These are phyloP conservation scores for Fusarium circinatum DNA, from an alignment of 2,329 filamentous ascomycete genomes.

Conservation along the genomic window DNA sequence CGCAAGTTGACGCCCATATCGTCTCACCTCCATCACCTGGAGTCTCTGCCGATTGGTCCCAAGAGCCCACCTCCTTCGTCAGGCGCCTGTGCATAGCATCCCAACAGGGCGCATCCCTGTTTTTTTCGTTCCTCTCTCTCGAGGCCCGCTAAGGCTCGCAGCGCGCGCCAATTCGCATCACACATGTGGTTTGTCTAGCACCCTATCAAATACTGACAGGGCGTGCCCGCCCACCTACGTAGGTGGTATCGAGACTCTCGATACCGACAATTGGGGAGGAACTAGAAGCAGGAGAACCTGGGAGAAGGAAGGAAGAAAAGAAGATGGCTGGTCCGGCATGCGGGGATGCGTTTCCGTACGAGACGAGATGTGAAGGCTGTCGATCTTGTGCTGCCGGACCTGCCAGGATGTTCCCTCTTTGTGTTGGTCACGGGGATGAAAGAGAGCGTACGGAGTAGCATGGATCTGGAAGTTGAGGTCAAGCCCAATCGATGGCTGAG, in stretches of 20 bases:
- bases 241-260: not conserved
- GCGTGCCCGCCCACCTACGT: slow-evolving; percentile 16
- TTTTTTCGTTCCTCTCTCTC: slow-evolving; percentile 4
- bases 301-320: slow-evolving; percentile 12
- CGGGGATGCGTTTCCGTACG: slow-evolving; percentile 4
- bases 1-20: slow-evolving; percentile 29
- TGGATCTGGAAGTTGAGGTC: not conserved
- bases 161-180: slow-evolving; percentile 31
- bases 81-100: slow-evolving; percentile 41
- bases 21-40: slow-evolving; percentile 37
- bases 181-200: slow-evolving; percentile 42
- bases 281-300: slow-evolving; percentile 11
- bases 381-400: slow-evolving; percentile 18
- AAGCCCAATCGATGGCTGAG: slow-evolving; percentile 11
- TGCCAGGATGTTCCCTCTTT: slow-evolving; percentile 27
- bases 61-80: slow-evolving; percentile 18
- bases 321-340: slow-evolving; percentile 25
- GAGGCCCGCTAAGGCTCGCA: slow-evolving; percentile 17
- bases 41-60: slow-evolving; percentile 38
- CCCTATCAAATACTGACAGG: slow-evolving; percentile 43
- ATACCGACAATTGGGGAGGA: slow-evolving; percentile 1
- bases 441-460: not conserved
- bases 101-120: slow-evolving; percentile 28
- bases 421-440: not conserved
- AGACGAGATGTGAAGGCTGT: slow-evolving; percentile 10